phyloP scores from a whole-genome alignment of 768 basidiomycete species.

The Tylopilus sp. region DNA sequence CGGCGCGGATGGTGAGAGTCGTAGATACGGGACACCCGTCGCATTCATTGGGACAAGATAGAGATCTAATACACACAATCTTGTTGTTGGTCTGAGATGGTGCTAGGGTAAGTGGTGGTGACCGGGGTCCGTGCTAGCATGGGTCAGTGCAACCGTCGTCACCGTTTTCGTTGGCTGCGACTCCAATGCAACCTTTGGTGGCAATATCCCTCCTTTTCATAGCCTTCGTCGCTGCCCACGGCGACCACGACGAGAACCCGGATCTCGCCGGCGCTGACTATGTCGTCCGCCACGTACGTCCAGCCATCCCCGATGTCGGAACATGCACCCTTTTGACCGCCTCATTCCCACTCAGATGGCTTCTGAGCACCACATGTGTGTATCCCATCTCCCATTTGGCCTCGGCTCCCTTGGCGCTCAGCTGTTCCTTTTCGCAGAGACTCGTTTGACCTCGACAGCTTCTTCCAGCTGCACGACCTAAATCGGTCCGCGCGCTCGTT shows the following conservation, averaged over 20 bases:
- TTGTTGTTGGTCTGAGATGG: too few species aligned
- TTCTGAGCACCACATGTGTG: constrained; percentile 82
- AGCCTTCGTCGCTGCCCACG: constrained; percentile 46
- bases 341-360: constrained; percentile 62
- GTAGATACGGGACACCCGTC: neutral
- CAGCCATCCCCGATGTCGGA: constrained; percentile 5
- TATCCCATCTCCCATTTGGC: constrained; percentile 3
- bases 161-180: constrained; percentile 8
- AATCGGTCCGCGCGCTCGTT: constrained; percentile 51
- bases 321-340: constrained; percentile 8
- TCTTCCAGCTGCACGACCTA: constrained; percentile 95
- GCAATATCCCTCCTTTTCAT: constrained; percentile 38
- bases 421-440: constrained; percentile 47
- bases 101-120: constrained; percentile 14
- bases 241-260: constrained; percentile 55
- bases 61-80: too few species aligned
- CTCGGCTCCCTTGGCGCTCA: neutral
- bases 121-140: constrained; percentile 16
- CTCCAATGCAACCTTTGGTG: constrained; percentile 46
- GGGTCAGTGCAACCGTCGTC: too few species aligned
- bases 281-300: constrained; percentile 85
- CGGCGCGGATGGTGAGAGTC: constrained; percentile 47
- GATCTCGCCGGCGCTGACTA: constrained; percentile 53
- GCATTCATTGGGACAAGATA: too few species aligned
- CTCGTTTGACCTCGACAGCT: constrained; percentile 78